Evolutionary conservation across 148 eudicot genomes (phyloP), one percentile per base, ranked within the genome.

Genomic region (Polygonum aviculare): DNA sequence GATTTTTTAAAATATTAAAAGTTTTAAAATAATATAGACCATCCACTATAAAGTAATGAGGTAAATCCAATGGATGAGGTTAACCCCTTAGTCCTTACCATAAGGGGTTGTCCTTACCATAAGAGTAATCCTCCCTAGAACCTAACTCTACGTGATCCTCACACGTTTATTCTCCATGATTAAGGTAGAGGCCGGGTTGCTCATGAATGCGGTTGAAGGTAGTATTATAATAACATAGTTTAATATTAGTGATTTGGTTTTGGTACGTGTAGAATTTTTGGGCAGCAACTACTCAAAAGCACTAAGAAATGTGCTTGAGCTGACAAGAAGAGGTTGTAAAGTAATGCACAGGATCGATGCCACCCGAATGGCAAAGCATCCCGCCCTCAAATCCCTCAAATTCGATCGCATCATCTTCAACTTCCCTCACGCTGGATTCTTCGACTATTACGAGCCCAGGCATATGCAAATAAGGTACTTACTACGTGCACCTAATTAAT

Each of bases 271-370:
- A 71, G 50, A 47, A 50, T 51, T 69, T 9, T 35, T 69, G 69
- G 74, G 74, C 33, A 12, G 10, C 18, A 57, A 50, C 73, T 48
- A 18, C 65, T 36, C 11, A 44, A 18, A 62, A 77, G 63, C 79
- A 72, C 26, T 59, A 74, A 62, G 73, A 22, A 77, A 63, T 40
- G 18, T 63, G 6, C n/a, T 63, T 63, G 69, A 63, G 14, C 39
- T 63, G 5, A 31, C 69, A 78, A 35, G 40, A 48, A 63, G 63
- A 47, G 80, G 79, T 0, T 51, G 79, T 73, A 47, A 11, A 3
- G 80, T 85, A 19, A 7, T 85, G 62, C 81, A 85, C 39, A 73
- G 67, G 19, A 76, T 85, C 39, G 81, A 82, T 75, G 84, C 77
- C 1, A 21, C 74, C 15, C 71, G 40, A 22, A 82, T 85, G 79